A percentile compares a stretch with the other conserved stretches of the same genome.
Evolutionary conservation across 805 yeast genomes (phyloP).

Genomic region (Saccharomycopsis synnaedendra): DNA sequence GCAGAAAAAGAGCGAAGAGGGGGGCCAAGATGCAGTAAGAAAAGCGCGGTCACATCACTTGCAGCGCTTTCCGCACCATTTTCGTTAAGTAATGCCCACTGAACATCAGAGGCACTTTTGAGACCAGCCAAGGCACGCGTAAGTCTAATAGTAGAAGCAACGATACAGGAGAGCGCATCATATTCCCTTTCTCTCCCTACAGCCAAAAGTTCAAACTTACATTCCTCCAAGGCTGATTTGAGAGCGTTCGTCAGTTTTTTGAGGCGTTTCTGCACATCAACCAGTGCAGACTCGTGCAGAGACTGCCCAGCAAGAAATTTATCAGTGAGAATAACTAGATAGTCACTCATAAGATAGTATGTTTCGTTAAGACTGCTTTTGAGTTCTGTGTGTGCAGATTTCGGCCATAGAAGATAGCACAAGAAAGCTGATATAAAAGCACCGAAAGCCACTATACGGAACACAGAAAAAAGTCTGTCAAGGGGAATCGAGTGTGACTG

Average conservation of each 20-base stretch:
- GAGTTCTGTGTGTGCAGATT: conserved; percentile 37
- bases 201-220: conserved; percentile 46
- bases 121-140: conserved; percentile 55
- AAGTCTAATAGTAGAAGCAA: conserved; percentile 39
- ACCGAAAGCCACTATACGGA: conserved; percentile 50
- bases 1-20: conserved; percentile 55
- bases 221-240: conserved; percentile 37
- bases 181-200: conserved; percentile 48
- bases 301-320: conserved; percentile 39
- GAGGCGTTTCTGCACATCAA: conserved; percentile 26
- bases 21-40: conserved; percentile 61
- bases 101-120: conserved; percentile 57
- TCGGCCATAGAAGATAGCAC: conserved; percentile 58
- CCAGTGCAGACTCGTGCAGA: conserved; percentile 27
- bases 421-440: conserved; percentile 44
- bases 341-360: conserved; percentile 39
- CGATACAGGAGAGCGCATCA: conserved; percentile 32
- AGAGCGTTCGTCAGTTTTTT: conserved; percentile 30
- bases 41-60: conserved; percentile 25
- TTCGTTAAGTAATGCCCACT: conserved; percentile 35
- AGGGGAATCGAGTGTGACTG: conserved; percentile 42
- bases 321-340: conserved; percentile 21
- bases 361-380: conserved; percentile 37
- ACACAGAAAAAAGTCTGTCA: conserved; percentile 39
- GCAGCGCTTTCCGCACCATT: not conserved